Base-by-base conservation (phyloP, 352 stramenopile genomes). In the Pythium diclinum region DNA sequence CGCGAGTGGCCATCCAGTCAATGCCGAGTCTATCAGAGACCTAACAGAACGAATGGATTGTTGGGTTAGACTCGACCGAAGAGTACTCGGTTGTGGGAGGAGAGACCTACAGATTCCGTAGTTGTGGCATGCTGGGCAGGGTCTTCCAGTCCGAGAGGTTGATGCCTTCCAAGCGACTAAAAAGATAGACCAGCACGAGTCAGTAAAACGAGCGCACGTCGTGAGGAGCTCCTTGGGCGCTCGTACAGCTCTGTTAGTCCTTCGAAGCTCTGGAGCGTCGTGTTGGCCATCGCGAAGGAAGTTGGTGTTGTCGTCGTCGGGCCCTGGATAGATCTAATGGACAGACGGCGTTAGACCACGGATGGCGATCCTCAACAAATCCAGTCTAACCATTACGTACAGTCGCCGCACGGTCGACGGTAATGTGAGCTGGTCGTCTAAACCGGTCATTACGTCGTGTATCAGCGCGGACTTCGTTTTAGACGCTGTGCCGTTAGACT, bases 91-190 rank as follows among this genome's bases (percentile, higher is more conserved):
- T 28, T 28, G 25, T 28, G 25, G 25, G 25, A 28, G 25, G 25
- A 28, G 25, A 38, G 33, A 61, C 53, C 16, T 48, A 69, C 56
- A 63, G 56, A 28, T 59, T 63, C 23, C 38, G 55, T 17, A 69
- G 56, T 36, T 54, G 14, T 23, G 55, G 55, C 62, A 69, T 69
- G 1, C 25, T 13, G 10, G 62, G 62, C 3, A 69, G 55, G 1
- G 55, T 40, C 19, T 42, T 49, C 62, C 62, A 69, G 6, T 36
- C n/a, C 0, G 62, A 59, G 6, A 69, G 13, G 48, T 63, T 56
- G 46, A 69, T 13, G 10, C 16, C 16, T 3, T 16, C 21, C 13
- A 69, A n/a, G 34, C 16, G 8, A 8, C 62, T 69, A 56, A 44
- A 40, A 19, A 47, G 40, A 47, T 47, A 47, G 40, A 47, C 40